Conservation (phyloP, 1,284 basidiomycete species). For the Austroboletus olivaceoglutinosus region DNA sequence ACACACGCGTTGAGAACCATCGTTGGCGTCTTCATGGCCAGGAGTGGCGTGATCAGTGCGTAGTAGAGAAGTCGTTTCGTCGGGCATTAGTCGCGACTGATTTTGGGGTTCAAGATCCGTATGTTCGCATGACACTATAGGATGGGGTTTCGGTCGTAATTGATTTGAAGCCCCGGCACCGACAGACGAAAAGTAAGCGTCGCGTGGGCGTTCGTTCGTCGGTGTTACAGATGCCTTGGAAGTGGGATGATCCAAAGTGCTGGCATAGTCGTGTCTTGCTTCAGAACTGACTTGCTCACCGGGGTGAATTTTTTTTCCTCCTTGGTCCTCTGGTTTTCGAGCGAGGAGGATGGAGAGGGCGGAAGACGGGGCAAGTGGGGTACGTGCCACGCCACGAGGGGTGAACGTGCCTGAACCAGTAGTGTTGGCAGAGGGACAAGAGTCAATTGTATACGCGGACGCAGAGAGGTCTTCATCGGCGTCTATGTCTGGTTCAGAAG, state of each 20-base stretch:
- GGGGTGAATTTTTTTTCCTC: neutral
- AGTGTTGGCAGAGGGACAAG: conserved; percentile 14
- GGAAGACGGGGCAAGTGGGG: conserved; percentile 35
- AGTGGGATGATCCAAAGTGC: conserved; percentile 2
- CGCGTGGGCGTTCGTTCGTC: conserved; percentile 16
- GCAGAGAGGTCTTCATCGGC: conserved; percentile 29
- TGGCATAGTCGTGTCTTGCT: neutral
- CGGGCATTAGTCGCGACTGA: conserved; percentile 1
- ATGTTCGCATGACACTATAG: neutral
- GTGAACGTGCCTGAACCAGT: conserved; percentile 16
- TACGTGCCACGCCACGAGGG: conserved; percentile 13
- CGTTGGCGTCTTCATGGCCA: conserved; percentile 3
- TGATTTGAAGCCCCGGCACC: neutral
- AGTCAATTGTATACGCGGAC: conserved; percentile 36
- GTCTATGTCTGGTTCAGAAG: conserved; percentile 29
- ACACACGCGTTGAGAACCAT: neutral
- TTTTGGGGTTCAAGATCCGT: neutral
- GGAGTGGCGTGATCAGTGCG: conserved; percentile 10
- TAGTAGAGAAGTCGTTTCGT: conserved; percentile 25
- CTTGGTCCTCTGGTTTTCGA: conserved; percentile 17
- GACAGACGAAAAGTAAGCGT: conserved; percentile 7
- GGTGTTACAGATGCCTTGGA: conserved; percentile 22
- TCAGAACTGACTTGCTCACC: conserved; percentile 2
- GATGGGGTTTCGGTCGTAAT: conserved; percentile 2
- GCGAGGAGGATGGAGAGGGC: conserved; percentile 43